Base-by-base conservation (phyloP, 352 stramenopile genomes). In the Blastocystis sp. region DNA sequence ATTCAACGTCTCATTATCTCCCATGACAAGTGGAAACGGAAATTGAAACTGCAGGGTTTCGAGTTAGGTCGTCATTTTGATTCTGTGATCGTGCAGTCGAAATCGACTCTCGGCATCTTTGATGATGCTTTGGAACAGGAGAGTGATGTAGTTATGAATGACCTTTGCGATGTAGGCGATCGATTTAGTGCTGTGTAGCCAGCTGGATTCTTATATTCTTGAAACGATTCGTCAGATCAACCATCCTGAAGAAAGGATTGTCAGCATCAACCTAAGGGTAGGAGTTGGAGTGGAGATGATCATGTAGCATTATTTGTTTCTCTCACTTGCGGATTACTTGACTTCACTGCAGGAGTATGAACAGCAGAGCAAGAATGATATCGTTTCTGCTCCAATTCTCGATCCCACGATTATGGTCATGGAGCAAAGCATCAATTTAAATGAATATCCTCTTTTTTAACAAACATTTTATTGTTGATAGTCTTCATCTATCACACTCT, bases 21-120 rank as follows among this genome's bases (percentile, higher is more conserved):
- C 5, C 73, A 66, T 43, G 73, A 84, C n/a, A 84, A 68, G 50
- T 84, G 73, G 73, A 59, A 84, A 45, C 59, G 45, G 29, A 84
- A 68, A 53, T 56, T 39, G 6, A 29, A 34, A n/a, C 23, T 84
- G 37, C 11, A 6, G 50, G 37, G 15, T 20, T 9, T 41, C 29
- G 70, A 63, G 11, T 15, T 20, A 3, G 23, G 23, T 9, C 7
- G 37, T 20, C 29, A 34, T 1, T 34, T 34, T 34, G n/a, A 62
- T 15, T 45, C 13, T 18, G 47, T 84, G 15, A 13, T 84, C 9
- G 50, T 39, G 29, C 43, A 84, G 47, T 84, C 73, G 2, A 59
- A 47, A 8, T 56, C 37, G 2, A 26, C 15, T 15, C 29, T 84
- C 15, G 73, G n/a, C 8, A 20, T 84, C 7, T 66, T 34, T 37